Conservation (phyloP, 139 green algal genomes). For the Penium margaritaceum region DNA sequence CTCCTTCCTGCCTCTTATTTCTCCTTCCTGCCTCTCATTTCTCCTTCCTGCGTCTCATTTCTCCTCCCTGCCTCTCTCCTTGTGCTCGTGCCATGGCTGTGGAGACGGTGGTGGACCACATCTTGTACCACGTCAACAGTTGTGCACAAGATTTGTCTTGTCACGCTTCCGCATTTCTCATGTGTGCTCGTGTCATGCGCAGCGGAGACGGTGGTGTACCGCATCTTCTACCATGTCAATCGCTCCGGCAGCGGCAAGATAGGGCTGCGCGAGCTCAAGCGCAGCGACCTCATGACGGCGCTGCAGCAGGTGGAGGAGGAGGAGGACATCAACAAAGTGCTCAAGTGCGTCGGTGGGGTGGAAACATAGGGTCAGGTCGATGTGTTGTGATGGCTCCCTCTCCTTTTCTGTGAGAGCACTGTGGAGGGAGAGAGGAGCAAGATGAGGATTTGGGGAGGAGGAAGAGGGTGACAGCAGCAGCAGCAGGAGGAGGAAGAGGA, state of each 20-base stretch:
- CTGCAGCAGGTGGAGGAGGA: constrained; percentile 78
- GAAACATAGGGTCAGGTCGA: too few relatives aligned
- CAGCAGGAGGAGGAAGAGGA: neutral
- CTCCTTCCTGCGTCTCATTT: neutral
- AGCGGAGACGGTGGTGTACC: constrained; percentile 90
- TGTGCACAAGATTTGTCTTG: neutral
- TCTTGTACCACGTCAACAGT: too few relatives aligned
- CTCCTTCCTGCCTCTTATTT: neutral
- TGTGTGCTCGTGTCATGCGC: too few relatives aligned
- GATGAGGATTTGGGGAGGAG: too few relatives aligned
- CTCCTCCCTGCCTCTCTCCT: neutral
- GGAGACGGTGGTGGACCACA: too few relatives aligned
- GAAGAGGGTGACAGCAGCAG: too few relatives aligned
- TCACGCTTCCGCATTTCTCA: too few relatives aligned
- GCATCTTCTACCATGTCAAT: constrained; percentile 93
- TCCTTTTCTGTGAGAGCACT: too few relatives aligned
- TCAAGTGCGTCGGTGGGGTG: constrained; percentile 59
- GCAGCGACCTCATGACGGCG: constrained; percentile 74
- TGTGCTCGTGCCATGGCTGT: neutral
- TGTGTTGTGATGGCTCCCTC: too few relatives aligned
- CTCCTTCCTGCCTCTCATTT: neutral
- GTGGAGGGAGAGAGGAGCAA: too few relatives aligned
- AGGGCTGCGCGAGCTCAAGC: constrained; percentile 71
- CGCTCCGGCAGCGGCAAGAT: constrained; percentile 67
- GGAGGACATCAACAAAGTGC: constrained; percentile 87